phyloP scores from a whole-genome alignment of 345 rosid genomes.

The Erucastrum elatum region DNA sequence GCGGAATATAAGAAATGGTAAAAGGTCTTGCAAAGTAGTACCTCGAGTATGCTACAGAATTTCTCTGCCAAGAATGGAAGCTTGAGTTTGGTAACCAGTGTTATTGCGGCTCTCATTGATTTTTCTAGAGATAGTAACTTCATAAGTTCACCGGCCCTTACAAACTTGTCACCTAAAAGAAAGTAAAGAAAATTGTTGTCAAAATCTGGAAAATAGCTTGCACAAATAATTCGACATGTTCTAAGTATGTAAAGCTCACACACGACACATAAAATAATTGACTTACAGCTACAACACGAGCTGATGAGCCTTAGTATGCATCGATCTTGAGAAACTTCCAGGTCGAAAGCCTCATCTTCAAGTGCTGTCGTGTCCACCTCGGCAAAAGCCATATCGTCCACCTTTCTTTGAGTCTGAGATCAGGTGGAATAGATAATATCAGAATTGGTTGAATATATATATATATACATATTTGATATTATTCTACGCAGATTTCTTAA shows the following conservation, averaged over 20 bases:
- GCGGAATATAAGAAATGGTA: neutral
- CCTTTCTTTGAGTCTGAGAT: slow-evolving; percentile 65
- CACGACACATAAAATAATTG: neutral
- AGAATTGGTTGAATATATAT: neutral
- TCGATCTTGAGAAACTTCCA: slow-evolving; percentile 85
- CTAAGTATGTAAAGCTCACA: neutral
- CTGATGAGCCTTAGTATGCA: slow-evolving; percentile 87
- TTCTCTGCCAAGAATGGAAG: slow-evolving; percentile 90
- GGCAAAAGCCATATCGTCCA: slow-evolving; percentile 53
- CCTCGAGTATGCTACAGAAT: slow-evolving; percentile 82
- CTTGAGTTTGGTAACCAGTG: slow-evolving; percentile 84
- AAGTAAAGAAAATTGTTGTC: neutral
- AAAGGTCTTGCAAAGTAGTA: slow-evolving; percentile 28
- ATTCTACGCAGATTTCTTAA: neutral
- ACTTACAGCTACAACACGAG: slow-evolving; percentile 90
- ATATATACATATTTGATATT: neutral
- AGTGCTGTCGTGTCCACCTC: slow-evolving; percentile 60
- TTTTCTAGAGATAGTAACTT: slow-evolving; percentile 71
- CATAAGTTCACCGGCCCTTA: slow-evolving; percentile 78
- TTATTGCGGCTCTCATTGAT: slow-evolving; percentile 86
- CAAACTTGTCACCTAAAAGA: slow-evolving; percentile 76
- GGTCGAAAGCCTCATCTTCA: slow-evolving; percentile 78
- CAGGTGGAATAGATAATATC: neutral
- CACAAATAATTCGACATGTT: neutral
- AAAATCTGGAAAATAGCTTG: neutral